A percentile compares a stretch with the other conserved stretches of the same genome.
phyloP scores from a whole-genome alignment of 2,329 filamentous ascomycete species.

The Cladophialophora psammophila region DNA sequence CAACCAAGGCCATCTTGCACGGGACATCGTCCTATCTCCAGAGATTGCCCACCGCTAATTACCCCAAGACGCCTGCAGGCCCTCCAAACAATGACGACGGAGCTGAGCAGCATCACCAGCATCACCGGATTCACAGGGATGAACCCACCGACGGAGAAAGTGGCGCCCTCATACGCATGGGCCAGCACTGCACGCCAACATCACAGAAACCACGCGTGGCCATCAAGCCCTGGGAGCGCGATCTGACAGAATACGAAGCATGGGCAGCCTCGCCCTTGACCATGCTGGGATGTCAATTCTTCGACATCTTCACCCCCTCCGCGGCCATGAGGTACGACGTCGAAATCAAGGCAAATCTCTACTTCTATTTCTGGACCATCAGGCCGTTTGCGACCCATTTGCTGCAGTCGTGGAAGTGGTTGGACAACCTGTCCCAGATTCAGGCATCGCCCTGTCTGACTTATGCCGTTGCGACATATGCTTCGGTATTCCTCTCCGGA shows the following conservation, averaged over 20 bases:
- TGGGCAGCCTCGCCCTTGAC: constrained; percentile 10
- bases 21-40: constrained; percentile 12
- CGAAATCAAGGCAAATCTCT: constrained; percentile 28
- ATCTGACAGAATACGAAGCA: constrained; percentile 12
- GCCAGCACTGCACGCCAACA: neutral
- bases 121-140: neutral
- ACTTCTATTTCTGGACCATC: constrained; percentile 33
- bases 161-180: neutral
- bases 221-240: constrained; percentile 8
- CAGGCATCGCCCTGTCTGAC: constrained; percentile 32
- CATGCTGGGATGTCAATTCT: constrained; percentile 23
- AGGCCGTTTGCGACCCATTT: constrained; percentile 31
- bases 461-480: constrained; percentile 33
- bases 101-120: neutral
- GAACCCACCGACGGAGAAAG: neutral
- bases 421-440: constrained; percentile 30
- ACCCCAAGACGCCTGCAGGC: constrained; percentile 4
- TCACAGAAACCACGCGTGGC: constrained; percentile 7
- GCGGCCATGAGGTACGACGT: constrained; percentile 16
- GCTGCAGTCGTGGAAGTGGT: constrained; percentile 31
- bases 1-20: constrained; percentile 29
- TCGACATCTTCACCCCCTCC: constrained; percentile 27
- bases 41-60: constrained; percentile 7
- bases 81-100: neutral
- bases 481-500: constrained; percentile 32